phyloP scores from a whole-genome alignment of 2,329 filamentous ascomycete species.

The Aspergillus sp. region DNA sequence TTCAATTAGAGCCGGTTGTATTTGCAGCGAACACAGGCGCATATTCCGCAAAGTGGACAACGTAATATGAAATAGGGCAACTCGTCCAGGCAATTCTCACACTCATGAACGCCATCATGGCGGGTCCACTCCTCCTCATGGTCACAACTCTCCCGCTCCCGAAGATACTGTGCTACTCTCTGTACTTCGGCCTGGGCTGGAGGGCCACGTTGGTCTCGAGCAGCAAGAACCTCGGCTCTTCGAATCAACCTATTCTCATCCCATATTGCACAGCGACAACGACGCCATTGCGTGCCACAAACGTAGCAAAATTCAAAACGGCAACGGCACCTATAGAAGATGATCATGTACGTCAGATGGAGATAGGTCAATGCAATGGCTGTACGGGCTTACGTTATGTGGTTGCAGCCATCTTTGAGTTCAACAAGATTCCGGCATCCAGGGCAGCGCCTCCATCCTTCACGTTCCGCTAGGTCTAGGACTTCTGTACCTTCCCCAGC shows the following conservation, averaged over 20 bases:
- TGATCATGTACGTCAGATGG: not conserved
- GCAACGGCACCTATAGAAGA: conserved; percentile 26
- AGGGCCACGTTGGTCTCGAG: not conserved
- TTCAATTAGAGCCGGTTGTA: conserved; percentile 10
- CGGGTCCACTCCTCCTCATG: conserved; percentile 12
- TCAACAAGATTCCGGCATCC: conserved; percentile 61
- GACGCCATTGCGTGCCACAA: conserved; percentile 29
- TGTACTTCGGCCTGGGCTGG: conserved; percentile 6
- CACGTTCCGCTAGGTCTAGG: conserved; percentile 63
- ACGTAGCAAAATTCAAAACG: conserved; percentile 32
- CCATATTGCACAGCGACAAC: conserved; percentile 27
- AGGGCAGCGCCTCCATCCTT: conserved; percentile 75
- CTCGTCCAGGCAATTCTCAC: conserved; percentile 8
- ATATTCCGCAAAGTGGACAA: conserved; percentile 9
- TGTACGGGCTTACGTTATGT: conserved; percentile 31
- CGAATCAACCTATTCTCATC: conserved; percentile 24
- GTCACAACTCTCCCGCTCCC: conserved; percentile 16
- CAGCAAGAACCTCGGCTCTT: conserved; percentile 7
- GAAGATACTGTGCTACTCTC: conserved; percentile 7
- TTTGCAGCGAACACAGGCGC: conserved; percentile 11
- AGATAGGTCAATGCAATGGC: not conserved
- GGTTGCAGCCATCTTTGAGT: conserved; percentile 31
- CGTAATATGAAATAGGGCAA: conserved; percentile 9
- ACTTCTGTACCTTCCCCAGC: conserved; percentile 26
- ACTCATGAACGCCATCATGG: not conserved